Evolutionary conservation across 805 yeast genomes (phyloP).

Genomic region (Blastobotrys terrestris): DNA sequence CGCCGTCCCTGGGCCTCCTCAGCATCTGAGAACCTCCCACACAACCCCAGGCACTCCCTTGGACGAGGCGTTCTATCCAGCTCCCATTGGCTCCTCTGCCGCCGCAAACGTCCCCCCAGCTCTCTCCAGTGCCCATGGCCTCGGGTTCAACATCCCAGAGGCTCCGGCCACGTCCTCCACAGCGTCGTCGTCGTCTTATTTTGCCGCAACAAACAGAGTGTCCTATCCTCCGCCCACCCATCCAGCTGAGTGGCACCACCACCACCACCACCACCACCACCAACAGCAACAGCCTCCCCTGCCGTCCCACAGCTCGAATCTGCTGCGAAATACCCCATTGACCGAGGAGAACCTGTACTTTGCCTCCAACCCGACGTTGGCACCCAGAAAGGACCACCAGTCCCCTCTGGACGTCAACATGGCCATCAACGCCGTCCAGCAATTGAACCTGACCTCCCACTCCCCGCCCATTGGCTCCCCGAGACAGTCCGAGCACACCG

Average conservation of each 20-base stretch:
- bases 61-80: slow-evolving; percentile 17
- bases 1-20: slow-evolving; percentile 7
- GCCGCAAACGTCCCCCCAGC: background rate
- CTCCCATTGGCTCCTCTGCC: background rate
- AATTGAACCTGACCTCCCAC: background rate
- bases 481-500: background rate
- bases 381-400: slow-evolving; percentile 4
- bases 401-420: slow-evolving; percentile 3
- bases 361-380: slow-evolving; percentile 3
- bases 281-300: slow-evolving; percentile 11
- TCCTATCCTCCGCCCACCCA: background rate
- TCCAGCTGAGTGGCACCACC: background rate
- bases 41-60: slow-evolving; percentile 20
- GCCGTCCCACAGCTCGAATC: background rate
- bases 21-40: slow-evolving; percentile 1
- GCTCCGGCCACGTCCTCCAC: background rate
- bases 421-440: background rate
- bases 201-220: background rate
- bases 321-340: slow-evolving; percentile 5
- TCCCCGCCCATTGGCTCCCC: background rate
- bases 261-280: slow-evolving; percentile 3
- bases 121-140: background rate
- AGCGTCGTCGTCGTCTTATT: background rate
- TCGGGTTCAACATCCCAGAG: background rate
- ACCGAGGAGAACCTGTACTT: slow-evolving; percentile 7